phyloP scores from a whole-genome alignment of 1,284 basidiomycete species.

The Fomitopsis palustris region DNA sequence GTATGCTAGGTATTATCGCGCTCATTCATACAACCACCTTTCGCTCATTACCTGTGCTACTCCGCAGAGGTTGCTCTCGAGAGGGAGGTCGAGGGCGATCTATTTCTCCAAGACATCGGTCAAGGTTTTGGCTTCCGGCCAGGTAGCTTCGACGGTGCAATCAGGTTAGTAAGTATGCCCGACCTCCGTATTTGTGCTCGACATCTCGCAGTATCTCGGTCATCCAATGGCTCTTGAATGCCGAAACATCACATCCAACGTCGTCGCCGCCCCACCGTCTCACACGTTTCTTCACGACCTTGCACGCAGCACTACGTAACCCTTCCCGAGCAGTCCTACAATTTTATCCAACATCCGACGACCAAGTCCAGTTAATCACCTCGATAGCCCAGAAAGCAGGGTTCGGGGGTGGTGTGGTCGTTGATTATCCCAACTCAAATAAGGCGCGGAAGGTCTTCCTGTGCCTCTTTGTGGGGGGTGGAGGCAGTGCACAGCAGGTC shows the following conservation, averaged over 20 bases:
- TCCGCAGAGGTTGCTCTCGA: constrained; percentile 86
- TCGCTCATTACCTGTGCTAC: too few relatives aligned
- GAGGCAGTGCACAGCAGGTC: constrained; percentile 54
- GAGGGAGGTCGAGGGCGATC: constrained; percentile 89
- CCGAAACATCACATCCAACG: constrained; percentile 88
- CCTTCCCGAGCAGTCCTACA: constrained; percentile 94
- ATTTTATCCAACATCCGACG: constrained; percentile 94
- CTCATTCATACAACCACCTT: too few relatives aligned
- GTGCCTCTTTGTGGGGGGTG: constrained; percentile 84
- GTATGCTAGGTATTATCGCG: constrained; percentile 95
- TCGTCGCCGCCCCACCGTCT: constrained; percentile 92
- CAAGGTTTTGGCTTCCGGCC: constrained; percentile 94
- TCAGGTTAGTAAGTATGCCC: constrained; percentile 59
- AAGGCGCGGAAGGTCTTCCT: constrained; percentile 93
- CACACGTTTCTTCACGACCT: constrained; percentile 92
- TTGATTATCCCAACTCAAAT: constrained; percentile 96
- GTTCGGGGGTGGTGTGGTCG: constrained; percentile 95
- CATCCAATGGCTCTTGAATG: constrained; percentile 97
- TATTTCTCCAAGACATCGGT: constrained; percentile 91
- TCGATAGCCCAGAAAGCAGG: constrained; percentile 91
- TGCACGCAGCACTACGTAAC: constrained; percentile 89
- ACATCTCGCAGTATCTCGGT: constrained; percentile 79
- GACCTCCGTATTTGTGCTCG: not conserved
- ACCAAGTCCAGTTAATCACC: constrained; percentile 95
- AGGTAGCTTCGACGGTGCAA: constrained; percentile 96